A percentile compares a stretch with the other conserved stretches of the same genome.
Conservation (phyloP, 176 grass and related monocot genomes). For the Carex parvula region DNA sequence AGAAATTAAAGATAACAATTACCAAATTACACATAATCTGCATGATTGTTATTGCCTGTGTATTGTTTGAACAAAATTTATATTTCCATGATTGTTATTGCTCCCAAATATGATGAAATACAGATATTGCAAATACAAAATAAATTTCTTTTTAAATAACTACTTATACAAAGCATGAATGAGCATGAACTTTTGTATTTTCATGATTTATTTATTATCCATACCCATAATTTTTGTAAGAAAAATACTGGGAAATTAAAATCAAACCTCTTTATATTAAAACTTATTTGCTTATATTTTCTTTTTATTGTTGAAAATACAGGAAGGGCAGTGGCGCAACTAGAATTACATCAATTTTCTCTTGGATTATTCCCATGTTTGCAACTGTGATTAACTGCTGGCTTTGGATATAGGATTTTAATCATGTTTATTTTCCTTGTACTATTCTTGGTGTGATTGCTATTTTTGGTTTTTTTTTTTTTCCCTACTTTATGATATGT, state of each 20-base stretch:
- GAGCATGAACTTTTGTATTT: neutral
- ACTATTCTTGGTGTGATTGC: slow-evolving; percentile 4
- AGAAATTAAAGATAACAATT: neutral
- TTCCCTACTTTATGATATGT: neutral
- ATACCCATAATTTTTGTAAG: too few relatives aligned
- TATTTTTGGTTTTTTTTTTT: slow-evolving; percentile 10
- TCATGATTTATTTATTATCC: neutral
- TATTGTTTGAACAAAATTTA: too few relatives aligned
- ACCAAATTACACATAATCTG: neutral
- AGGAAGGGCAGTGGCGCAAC: slow-evolving; percentile 34
- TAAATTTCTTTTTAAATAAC: neutral
- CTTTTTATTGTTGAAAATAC: slow-evolving; percentile 20
- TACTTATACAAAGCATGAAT: neutral
- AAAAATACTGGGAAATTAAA: neutral
- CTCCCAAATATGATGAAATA: neutral
- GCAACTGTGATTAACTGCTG: slow-evolving; percentile 9
- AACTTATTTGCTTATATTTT: neutral
- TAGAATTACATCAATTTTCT: slow-evolving; percentile 9
- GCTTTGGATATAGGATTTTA: slow-evolving; percentile 15
- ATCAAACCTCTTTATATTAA: neutral
- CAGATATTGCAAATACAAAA: neutral
- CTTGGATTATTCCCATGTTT: slow-evolving; percentile 31
- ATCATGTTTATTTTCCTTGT: neutral
- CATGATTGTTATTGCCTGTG: neutral
- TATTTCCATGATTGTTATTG: neutral